phyloP scores from a whole-genome alignment of 495 filamentous ascomycete genomes.

The Aspergillus campestris region DNA sequence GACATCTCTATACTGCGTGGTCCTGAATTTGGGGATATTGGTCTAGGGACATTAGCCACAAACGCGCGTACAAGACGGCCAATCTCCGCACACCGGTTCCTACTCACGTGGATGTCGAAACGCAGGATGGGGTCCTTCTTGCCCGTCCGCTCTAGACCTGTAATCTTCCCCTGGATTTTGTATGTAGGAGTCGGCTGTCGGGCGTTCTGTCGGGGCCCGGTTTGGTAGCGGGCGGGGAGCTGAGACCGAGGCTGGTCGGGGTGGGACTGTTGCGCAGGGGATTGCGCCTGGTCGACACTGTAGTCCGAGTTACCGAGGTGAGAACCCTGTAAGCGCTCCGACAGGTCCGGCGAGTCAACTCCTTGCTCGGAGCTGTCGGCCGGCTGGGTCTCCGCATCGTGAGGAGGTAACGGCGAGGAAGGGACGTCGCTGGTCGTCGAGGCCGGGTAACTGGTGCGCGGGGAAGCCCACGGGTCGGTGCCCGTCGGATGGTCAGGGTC shows the following conservation, averaged over 20 bases:
- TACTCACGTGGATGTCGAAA: slow-evolving; percentile 91
- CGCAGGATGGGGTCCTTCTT: slow-evolving; percentile 91
- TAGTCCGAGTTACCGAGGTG: slow-evolving; percentile 34
- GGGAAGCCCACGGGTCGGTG: slow-evolving; percentile 74
- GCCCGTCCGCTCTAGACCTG: slow-evolving; percentile 81
- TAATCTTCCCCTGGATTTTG: slow-evolving; percentile 89
- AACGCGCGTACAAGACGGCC: slow-evolving; percentile 1
- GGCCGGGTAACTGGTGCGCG: slow-evolving; percentile 49
- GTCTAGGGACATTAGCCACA: slow-evolving; percentile 49
- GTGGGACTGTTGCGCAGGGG: slow-evolving; percentile 25
- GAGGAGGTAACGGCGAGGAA: slow-evolving; percentile 43
- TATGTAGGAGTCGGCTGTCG: slow-evolving; percentile 53
- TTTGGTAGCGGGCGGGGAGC: slow-evolving; percentile 41
- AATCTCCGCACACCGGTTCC: not conserved
- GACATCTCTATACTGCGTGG: slow-evolving; percentile 95
- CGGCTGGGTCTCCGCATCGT: slow-evolving; percentile 20
- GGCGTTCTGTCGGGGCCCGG: slow-evolving; percentile 32
- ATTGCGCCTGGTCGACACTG: slow-evolving; percentile 24
- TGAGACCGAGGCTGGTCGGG: slow-evolving; percentile 42
- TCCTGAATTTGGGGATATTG: slow-evolving; percentile 93
- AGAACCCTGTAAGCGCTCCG: slow-evolving; percentile 36
- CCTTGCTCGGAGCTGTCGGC: slow-evolving; percentile 9
- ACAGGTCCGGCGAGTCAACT: slow-evolving; percentile 29
- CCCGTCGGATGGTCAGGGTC: slow-evolving; percentile 65
- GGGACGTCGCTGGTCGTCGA: slow-evolving; percentile 43